A percentile compares a stretch with the other conserved stretches of the same genome.
These are phyloP conservation scores for Haplosporangium sp. DNA, from an alignment of 371 early-diverging fungal genomes.

Conservation along the genomic window DNA sequence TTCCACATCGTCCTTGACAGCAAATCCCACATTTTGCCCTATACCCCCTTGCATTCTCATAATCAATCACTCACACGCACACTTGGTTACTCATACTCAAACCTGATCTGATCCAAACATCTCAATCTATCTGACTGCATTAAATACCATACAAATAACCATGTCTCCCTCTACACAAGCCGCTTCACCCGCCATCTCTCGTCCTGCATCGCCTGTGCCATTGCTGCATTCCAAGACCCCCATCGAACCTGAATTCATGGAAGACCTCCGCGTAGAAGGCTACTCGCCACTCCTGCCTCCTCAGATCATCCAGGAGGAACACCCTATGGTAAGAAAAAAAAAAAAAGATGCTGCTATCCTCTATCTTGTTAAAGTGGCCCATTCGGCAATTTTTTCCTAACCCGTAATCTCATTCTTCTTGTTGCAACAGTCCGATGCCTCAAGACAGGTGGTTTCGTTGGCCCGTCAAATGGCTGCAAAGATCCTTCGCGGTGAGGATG, in stretches of 20 bases:
- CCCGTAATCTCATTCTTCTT: constrained; percentile 13
- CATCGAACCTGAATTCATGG: constrained; percentile 61
- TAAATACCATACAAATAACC: constrained; percentile 4
- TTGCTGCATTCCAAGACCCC: constrained; percentile 48
- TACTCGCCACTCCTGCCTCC: constrained; percentile 72
- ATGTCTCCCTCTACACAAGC: constrained; percentile 49
- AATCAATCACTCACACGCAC: no score
- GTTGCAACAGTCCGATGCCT: constrained; percentile 49
- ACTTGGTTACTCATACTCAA: no score
- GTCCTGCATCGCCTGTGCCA: constrained; percentile 43
- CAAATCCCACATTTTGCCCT: not conserved
- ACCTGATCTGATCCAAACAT: no score
- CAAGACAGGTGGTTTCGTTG: constrained; percentile 61
- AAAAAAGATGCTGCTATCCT: no score
- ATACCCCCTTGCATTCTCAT: not conserved
- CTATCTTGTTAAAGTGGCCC: not conserved
- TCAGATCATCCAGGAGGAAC: constrained; percentile 69
- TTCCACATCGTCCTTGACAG: not conserved
- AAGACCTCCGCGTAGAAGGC: constrained; percentile 71
- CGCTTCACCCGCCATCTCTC: constrained; percentile 6
- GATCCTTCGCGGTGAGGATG: constrained; percentile 81
- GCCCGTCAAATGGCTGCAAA: constrained; percentile 67
- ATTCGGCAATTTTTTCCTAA: not conserved
- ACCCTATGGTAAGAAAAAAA: constrained; percentile 61
- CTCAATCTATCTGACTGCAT: not conserved